phyloP scores from a whole-genome alignment of 2,329 filamentous ascomycete species.

The Claviceps monticola region DNA sequence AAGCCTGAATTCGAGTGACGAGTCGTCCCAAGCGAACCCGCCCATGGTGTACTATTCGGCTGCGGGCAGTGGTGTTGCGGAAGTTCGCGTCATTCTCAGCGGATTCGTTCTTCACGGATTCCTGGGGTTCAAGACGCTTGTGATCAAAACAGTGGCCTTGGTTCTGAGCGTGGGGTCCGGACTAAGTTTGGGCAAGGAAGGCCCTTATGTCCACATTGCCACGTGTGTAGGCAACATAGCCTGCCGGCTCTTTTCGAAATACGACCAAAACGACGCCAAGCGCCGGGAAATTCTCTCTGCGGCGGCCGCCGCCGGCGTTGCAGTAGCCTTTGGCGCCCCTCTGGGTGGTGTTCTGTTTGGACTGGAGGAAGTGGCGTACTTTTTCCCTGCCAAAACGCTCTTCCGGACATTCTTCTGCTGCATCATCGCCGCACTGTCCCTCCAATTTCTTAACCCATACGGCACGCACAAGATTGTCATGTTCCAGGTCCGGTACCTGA shows the following conservation, averaged over 20 bases:
- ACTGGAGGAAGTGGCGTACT: conserved; percentile 90
- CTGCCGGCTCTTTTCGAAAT: conserved; percentile 87
- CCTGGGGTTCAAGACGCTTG: conserved; percentile 71
- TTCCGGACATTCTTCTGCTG: conserved; percentile 98
- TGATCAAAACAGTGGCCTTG: conserved; percentile 72
- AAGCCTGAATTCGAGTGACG: conserved; percentile 26
- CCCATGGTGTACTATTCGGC: conserved; percentile 94
- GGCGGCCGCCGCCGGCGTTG: conserved; percentile 79
- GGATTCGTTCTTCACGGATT: conserved; percentile 96
- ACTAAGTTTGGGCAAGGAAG: conserved; percentile 84
- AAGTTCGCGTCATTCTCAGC: conserved; percentile 95
- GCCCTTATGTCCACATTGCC: conserved; percentile 94
- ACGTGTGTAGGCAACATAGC: conserved; percentile 91
- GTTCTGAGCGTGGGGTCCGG: conserved; percentile 86
- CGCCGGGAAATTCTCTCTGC: conserved; percentile 87
- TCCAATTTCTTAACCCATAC: conserved; percentile 94
- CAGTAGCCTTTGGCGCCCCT: conserved; percentile 87
- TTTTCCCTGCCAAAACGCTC: conserved; percentile 92
- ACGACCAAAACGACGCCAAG: conserved; percentile 88
- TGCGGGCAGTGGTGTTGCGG: conserved; percentile 88
- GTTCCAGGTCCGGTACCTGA: conserved; percentile 81
- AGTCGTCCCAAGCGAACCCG: conserved; percentile 27
- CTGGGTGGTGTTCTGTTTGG: conserved; percentile 81
- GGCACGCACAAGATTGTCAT: conserved; percentile 93
- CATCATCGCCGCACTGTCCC: conserved; percentile 76